Conservation (phyloP, 164 flowering plant species). For the Sextonia rubra region DNA sequence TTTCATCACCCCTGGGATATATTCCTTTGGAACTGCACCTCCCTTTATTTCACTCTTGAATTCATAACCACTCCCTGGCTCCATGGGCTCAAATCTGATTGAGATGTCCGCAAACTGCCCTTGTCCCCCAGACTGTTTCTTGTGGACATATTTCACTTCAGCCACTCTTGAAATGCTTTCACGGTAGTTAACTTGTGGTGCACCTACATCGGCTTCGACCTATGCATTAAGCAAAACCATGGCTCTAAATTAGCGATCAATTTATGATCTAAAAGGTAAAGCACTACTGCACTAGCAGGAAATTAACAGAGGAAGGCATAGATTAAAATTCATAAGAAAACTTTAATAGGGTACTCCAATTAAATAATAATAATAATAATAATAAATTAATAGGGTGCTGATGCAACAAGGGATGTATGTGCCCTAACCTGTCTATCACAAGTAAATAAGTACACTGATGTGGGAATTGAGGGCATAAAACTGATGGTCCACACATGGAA, state of each 20-base stretch:
- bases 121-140: slow-evolving; percentile 96
- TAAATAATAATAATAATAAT: too few relatives aligned
- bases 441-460: not conserved
- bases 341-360: too few relatives aligned
- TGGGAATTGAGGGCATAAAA: not conserved
- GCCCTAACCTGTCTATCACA: not conserved
- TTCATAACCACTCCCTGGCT: slow-evolving; percentile 85
- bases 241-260: not conserved
- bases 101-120: slow-evolving; percentile 97
- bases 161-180: slow-evolving; percentile 82
- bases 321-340: too few relatives aligned
- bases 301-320: not conserved
- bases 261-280: not conserved
- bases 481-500: not conserved
- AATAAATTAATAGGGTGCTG: not conserved
- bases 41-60: slow-evolving; percentile 97
- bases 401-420: not conserved
- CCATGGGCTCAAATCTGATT: slow-evolving; percentile 60
- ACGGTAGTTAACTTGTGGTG: slow-evolving; percentile 96
- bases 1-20: slow-evolving; percentile 92
- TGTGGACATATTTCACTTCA: slow-evolving; percentile 85
- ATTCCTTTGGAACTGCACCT: slow-evolving; percentile 93
- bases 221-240: slow-evolving; percentile 15
- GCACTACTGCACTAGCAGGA: not conserved
- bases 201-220: slow-evolving; percentile 99